A percentile compares a stretch with the other conserved stretches of the same genome.
phyloP scores from a whole-genome alignment of 331 rosid genomes.

The Saraca asoca region DNA sequence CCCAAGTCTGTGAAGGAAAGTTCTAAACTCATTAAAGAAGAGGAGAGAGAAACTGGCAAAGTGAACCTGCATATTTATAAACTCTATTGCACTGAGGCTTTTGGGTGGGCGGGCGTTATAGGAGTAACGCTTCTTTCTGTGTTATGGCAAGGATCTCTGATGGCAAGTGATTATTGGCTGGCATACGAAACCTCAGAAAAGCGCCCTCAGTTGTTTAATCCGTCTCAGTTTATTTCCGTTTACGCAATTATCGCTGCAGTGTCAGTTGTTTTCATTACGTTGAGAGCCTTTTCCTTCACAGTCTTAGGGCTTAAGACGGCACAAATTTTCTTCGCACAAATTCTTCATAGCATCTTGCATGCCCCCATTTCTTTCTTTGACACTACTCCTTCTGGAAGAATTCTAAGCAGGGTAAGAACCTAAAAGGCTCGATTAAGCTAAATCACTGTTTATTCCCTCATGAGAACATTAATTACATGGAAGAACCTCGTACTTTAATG shows the following conservation, averaged over 20 bases:
- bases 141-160: conserved; percentile 62
- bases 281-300: conserved; percentile 49
- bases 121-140: conserved; percentile 47
- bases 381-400: conserved; percentile 90
- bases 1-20: conserved; percentile 52
- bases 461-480: background rate
- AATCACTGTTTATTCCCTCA: no score
- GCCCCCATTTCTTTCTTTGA: conserved; percentile 97
- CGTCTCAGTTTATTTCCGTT: conserved; percentile 57
- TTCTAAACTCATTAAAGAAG: conserved; percentile 83
- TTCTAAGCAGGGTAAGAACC: conserved; percentile 78
- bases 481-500: background rate
- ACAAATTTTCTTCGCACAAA: conserved; percentile 66
- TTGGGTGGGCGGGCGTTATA: conserved; percentile 71
- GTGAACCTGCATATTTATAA: conserved; percentile 66
- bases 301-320: conserved; percentile 71
- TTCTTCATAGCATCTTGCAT: conserved; percentile 73
- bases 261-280: conserved; percentile 46
- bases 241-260: conserved; percentile 48
- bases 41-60: conserved; percentile 82
- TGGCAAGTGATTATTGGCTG: conserved; percentile 86
- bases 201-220: conserved; percentile 50
- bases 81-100: conserved; percentile 79
- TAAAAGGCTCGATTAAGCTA: background rate
- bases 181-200: conserved; percentile 73